Evolutionary conservation across 257 asterid species (phyloP).

Genomic region (Solanum sejunctum): DNA sequence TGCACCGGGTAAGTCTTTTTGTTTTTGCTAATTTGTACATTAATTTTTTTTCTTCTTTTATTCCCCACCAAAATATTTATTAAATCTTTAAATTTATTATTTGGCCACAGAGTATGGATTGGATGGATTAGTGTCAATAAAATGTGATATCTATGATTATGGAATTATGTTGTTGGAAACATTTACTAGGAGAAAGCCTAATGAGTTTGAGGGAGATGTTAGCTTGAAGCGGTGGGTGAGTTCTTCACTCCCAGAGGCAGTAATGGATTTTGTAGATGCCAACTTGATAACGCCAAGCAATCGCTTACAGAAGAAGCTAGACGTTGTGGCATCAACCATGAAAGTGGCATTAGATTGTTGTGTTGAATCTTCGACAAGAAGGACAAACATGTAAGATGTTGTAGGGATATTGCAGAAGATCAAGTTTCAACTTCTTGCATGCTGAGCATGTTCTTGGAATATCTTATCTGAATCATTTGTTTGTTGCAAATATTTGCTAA

Average conservation of each 20-base stretch:
- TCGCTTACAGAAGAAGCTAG: accelerated
- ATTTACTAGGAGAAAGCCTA: not conserved
- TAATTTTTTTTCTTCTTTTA: accelerated
- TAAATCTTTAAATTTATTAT: too few relatives aligned
- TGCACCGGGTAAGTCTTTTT: not conserved
- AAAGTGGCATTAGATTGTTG: not conserved
- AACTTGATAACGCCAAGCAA: not conserved
- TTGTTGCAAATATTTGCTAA: not conserved
- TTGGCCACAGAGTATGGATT: not conserved
- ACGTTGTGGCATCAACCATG: not conserved
- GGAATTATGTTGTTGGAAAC: not conserved
- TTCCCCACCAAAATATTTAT: too few relatives aligned
- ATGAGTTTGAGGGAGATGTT: not conserved
- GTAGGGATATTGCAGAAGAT: not conserved
- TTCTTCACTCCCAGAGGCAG: not conserved
- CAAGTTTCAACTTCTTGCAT: not conserved
- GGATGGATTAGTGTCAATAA: not conserved
- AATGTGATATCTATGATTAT: too few relatives aligned
- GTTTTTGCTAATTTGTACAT: not conserved
- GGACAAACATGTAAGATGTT: not conserved
- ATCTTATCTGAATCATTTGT: not conserved
- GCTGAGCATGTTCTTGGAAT: not conserved
- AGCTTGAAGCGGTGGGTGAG: not conserved
- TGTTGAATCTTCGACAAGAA: not conserved
- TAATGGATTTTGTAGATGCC: too few relatives aligned